Evolutionary conservation across 2,329 filamentous ascomycete species (phyloP).

Genomic region (Fusarium sp.): DNA sequence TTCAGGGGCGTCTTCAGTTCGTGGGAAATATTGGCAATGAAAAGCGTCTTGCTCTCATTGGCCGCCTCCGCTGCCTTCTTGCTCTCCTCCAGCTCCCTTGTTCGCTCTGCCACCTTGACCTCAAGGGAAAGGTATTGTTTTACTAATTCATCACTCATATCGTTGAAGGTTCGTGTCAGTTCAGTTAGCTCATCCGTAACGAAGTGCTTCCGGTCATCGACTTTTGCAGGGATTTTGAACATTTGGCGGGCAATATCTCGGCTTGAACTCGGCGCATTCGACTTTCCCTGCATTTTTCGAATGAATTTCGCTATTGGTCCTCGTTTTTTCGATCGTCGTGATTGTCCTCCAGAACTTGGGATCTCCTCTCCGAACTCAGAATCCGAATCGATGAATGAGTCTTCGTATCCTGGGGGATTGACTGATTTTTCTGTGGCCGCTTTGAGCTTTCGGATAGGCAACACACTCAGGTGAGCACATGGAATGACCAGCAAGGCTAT

Average conservation of each 20-base stretch:
- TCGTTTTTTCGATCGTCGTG: slow-evolving; percentile 56
- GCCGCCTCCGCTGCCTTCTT: slow-evolving; percentile 94
- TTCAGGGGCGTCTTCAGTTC: slow-evolving; percentile 95
- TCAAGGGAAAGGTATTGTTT: slow-evolving; percentile 88
- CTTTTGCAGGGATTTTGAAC: slow-evolving; percentile 87
- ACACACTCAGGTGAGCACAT: slow-evolving; percentile 81
- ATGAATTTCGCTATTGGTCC: slow-evolving; percentile 52
- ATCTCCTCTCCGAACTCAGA: slow-evolving; percentile 54
- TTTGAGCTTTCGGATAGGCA: slow-evolving; percentile 80
- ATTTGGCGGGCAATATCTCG: slow-evolving; percentile 58
- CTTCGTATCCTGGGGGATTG: slow-evolving; percentile 68
- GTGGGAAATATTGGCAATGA: slow-evolving; percentile 92
- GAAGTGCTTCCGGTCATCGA: slow-evolving; percentile 77
- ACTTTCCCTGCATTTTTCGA: slow-evolving; percentile 49
- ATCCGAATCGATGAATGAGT: slow-evolving; percentile 55
- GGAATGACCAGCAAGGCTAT: slow-evolving; percentile 78
- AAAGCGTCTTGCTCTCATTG: slow-evolving; percentile 96
- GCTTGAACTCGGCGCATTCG: slow-evolving; percentile 44
- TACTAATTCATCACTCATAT: slow-evolving; percentile 90
- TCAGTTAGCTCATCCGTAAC: slow-evolving; percentile 88
- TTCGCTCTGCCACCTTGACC: slow-evolving; percentile 83
- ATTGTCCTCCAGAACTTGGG: slow-evolving; percentile 53
- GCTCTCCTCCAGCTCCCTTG: slow-evolving; percentile 84
- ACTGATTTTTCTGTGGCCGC: slow-evolving; percentile 79
- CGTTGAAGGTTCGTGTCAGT: slow-evolving; percentile 85